A percentile compares a stretch with the other conserved stretches of the same genome.
These are phyloP conservation scores for Gautieria morchelliformis DNA, from an alignment of 768 basidiomycete species.

Conservation along the genomic window DNA sequence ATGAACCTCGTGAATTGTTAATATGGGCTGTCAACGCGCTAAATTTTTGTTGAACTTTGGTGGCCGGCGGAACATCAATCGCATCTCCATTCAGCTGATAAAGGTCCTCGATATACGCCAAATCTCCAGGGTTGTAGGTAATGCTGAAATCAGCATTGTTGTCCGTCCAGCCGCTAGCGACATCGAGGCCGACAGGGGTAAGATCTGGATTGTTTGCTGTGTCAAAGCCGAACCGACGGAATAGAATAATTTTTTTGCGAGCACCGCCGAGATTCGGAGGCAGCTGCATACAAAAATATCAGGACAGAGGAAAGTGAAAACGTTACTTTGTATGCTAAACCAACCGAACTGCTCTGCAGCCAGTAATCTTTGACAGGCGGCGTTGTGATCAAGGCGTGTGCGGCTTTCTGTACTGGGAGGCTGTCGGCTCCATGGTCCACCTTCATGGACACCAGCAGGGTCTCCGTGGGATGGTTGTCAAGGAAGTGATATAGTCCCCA, in stretches of 20 bases:
- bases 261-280: slow-evolving; percentile 36
- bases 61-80: slow-evolving; percentile 1
- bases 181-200: slow-evolving; percentile 22
- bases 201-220: slow-evolving; percentile 17
- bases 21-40: slow-evolving; percentile 8
- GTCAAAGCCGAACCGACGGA: slow-evolving; percentile 41
- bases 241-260: slow-evolving; percentile 40
- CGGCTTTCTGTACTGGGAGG: slow-evolving; percentile 31
- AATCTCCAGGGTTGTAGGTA: background rate
- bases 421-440: slow-evolving; percentile 38
- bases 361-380: slow-evolving; percentile 33
- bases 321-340: slow-evolving; percentile 17
- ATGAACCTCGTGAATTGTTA: background rate
- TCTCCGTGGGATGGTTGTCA: slow-evolving; percentile 40
- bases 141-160: slow-evolving; percentile 33
- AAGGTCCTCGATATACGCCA: slow-evolving; percentile 13
- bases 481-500: slow-evolving; percentile 45
- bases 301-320: background rate
- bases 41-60: slow-evolving; percentile 8
- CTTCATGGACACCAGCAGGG: slow-evolving; percentile 41
- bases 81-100: slow-evolving; percentile 10
- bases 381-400: slow-evolving; percentile 32
- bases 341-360: slow-evolving; percentile 33
- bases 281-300: background rate
- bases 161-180: slow-evolving; percentile 36